phyloP scores from a whole-genome alignment of 306 rosid species.

The Trifolium pratense region DNA sequence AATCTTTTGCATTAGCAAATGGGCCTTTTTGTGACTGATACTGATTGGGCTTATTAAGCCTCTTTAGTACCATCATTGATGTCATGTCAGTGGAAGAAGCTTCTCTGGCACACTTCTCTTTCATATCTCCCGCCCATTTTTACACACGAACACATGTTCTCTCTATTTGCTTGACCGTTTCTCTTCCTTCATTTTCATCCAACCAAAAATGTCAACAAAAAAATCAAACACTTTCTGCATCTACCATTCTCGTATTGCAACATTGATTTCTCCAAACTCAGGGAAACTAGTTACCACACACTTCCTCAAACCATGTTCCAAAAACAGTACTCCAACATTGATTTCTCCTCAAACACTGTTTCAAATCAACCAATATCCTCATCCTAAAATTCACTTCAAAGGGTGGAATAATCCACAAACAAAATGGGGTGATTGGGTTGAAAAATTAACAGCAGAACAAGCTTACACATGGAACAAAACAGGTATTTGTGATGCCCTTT shows the following conservation, averaged over 20 bases:
- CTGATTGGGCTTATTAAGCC: too few relatives aligned
- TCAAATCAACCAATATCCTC: not conserved
- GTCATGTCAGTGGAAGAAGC: not conserved
- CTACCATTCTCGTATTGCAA: slow-evolving; percentile 6
- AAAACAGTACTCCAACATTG: not conserved
- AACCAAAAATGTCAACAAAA: slow-evolving; percentile 11
- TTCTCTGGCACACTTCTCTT: slow-evolving; percentile 1
- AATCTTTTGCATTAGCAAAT: too few relatives aligned
- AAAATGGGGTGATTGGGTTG: slow-evolving; percentile 44
- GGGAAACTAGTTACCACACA: not conserved
- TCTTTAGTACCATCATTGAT: not conserved
- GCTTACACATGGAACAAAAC: slow-evolving; percentile 39
- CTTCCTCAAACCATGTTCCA: slow-evolving; percentile 38
- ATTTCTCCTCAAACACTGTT: not conserved
- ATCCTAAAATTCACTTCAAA: slow-evolving; percentile 25
- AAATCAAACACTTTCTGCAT: slow-evolving; percentile 22
- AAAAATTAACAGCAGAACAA: slow-evolving; percentile 7
- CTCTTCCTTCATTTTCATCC: not conserved
- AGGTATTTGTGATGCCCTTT: slow-evolving; percentile 47
- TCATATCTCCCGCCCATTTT: slow-evolving; percentile 4
- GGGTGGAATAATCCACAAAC: slow-evolving; percentile 40
- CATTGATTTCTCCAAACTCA: slow-evolving; percentile 4
- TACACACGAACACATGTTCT: not conserved
- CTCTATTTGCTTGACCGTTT: not conserved
- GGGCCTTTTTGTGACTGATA: too few relatives aligned